Base-by-base conservation (phyloP, 768 basidiomycete species). In the Paxillus ammoniavirescens region DNA sequence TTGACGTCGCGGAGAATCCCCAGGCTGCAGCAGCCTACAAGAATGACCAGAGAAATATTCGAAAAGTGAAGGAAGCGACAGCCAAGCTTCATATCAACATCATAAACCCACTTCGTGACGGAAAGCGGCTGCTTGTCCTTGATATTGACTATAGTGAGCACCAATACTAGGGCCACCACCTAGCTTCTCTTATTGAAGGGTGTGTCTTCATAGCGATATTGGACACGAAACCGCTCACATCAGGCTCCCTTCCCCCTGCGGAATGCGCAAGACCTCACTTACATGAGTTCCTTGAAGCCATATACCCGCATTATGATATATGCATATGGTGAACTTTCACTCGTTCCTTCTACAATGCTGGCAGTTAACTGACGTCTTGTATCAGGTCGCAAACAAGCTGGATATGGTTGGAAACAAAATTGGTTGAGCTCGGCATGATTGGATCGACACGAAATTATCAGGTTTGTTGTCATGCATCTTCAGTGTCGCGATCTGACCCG, bases 371-470 rank as follows among this genome's bases (percentile, higher is more conserved):
- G 6, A 15, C 38, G 15, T 18, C 13, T 52, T 26, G 18, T 35
- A 15, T n/a, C 56, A 89, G 87, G 87, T 87, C 84, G 1, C 89
- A 91, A 65, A 93, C 92, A 3, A 86, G 83, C 57, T 93, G 92
- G 92, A 77, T 90, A 47, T 93, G 91, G 91, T 75, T 93, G 15
- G 91, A 93, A 73, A 82, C 84, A 14, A 95, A 93, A 68, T 76
- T 96, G 8, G 84, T 90, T 12, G 93, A 94, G 67, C 77, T 94
- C 8, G 90, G 83, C 15, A 91, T 94, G 84, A 70, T 93, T 15
- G 92, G 91, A 13, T 80, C 82, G 0, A 73, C 77, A 47, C 75
- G 77, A 59, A 82, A 78, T 61, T 93, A 93, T 65, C 82, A 89
- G 73, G 90, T 87, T 37, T 10, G 61, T 40, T 31, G 9, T 18